These are phyloP conservation scores for Uronychia binucleata DNA, from an alignment of 73 alveolate genomes.

Conservation along the genomic window DNA sequence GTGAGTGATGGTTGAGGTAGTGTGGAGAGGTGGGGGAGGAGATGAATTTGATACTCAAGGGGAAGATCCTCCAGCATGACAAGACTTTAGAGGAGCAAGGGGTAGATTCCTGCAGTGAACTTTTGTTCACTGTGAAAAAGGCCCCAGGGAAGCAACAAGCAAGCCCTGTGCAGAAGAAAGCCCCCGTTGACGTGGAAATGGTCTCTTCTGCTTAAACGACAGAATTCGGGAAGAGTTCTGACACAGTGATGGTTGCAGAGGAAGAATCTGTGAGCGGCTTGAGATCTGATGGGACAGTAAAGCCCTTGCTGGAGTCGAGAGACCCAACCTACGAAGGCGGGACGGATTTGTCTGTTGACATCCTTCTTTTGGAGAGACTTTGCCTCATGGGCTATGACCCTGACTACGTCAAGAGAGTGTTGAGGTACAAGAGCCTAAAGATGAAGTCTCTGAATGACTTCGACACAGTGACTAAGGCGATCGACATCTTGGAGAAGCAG, in stretches of 20 bases:
- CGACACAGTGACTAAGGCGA: background rate
- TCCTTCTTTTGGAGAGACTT: background rate
- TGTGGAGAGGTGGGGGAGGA: no score
- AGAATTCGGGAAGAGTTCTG: no score
- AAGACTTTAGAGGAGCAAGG: background rate
- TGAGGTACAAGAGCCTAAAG: background rate
- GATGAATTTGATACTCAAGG: background rate
- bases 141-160: background rate
- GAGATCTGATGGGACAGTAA: background rate
- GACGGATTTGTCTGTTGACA: background rate
- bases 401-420: background rate
- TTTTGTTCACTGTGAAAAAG: background rate
- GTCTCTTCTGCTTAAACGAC: no score
- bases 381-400: background rate
- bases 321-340: background rate
- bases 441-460: background rate
- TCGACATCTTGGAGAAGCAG: background rate
- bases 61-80: background rate
- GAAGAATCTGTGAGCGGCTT: no score
- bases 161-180: background rate
- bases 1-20: no score
- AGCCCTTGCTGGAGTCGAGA: background rate
- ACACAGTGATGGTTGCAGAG: no score
- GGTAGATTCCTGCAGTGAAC: background rate
- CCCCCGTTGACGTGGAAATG: no score